A percentile compares a stretch with the other conserved stretches of the same genome.
Conservation (phyloP, 2,329 filamentous ascomycete species). For the Fusarium dimerum region DNA sequence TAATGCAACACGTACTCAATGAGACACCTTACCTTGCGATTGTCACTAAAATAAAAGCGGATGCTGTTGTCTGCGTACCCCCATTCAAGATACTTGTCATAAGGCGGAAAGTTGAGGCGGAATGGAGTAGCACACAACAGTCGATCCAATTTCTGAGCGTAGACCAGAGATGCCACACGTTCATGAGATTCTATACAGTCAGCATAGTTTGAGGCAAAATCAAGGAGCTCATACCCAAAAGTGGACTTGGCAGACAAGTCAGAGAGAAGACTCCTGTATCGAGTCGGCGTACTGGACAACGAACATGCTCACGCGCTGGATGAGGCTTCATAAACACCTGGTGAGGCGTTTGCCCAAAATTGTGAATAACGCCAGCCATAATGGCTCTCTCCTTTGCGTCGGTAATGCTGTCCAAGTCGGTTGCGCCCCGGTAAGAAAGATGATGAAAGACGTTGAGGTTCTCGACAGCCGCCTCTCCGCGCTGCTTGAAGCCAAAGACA, state of each 20-base stretch:
- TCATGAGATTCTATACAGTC: slow-evolving; percentile 63
- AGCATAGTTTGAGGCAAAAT: too few species aligned
- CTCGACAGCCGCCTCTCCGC: slow-evolving; percentile 87
- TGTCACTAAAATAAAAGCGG: slow-evolving; percentile 85
- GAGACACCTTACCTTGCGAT: slow-evolving; percentile 60
- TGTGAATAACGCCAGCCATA: slow-evolving; percentile 95
- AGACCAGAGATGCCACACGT: slow-evolving; percentile 75
- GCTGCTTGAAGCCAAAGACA: slow-evolving; percentile 91
- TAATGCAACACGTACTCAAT: not conserved
- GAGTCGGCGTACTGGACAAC: slow-evolving; percentile 66
- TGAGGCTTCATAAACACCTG: slow-evolving; percentile 88
- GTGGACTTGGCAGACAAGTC: slow-evolving; percentile 74
- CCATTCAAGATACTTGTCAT: slow-evolving; percentile 94
- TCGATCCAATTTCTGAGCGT: slow-evolving; percentile 77
- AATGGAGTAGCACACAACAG: slow-evolving; percentile 83
- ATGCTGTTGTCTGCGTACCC: slow-evolving; percentile 92
- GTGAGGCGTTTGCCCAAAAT: slow-evolving; percentile 96
- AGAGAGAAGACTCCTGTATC: slow-evolving; percentile 78
- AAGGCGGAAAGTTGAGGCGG: slow-evolving; percentile 84
- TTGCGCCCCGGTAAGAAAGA: slow-evolving; percentile 91
- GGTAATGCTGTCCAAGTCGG: slow-evolving; percentile 85
- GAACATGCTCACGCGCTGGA: slow-evolving; percentile 69
- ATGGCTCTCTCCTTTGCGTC: slow-evolving; percentile 85
- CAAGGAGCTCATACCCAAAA: slow-evolving; percentile 56
- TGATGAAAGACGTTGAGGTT: slow-evolving; percentile 95